Evolutionary conservation across 345 rosid species (phyloP), one percentile per base, ranked within the genome.

Genomic region (Aurinia saxatilis): DNA sequence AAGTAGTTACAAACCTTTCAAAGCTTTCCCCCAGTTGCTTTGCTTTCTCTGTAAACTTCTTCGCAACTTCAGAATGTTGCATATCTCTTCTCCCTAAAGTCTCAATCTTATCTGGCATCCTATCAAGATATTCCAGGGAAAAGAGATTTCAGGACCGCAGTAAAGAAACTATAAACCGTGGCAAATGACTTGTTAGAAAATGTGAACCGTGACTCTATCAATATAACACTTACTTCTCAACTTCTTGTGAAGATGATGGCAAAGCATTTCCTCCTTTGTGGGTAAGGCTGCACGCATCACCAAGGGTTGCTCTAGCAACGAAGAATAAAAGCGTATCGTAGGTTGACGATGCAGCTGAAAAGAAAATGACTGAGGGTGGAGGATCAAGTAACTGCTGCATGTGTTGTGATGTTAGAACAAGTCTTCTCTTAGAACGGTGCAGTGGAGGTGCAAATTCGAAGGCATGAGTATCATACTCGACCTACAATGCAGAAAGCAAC

Each of bases 361-460:
- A 71, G 48, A 86, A 69, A 57, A 79, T 39, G 60, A 79, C 67
- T 15, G 77, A 67, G 31, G 79, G 76, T 23, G 88, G 74, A 50
- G 91, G 81, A 33, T 29, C 68, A 73, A 86, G 47, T 33, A 90
- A 67, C 50, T 77, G 79, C 68, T 86, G 95, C 84, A 81, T 80
- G 52, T 84, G 90, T 64, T 82, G 85, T 45, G 82, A 80, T 14
- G 90, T 75, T 71, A 73, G 40, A 50, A 84, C 51, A 56, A 86
- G 81, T 71, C 97, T 84, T 75, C 84, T 78, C 80, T 78, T 90
- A 56, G 87, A 60, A 63, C 75, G 82, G 52, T 60, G 54, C 55
- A 45, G 14, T 25, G 77, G 85, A 11, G 42, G 72, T 40, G 73
- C 60, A 53, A 70, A 78, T 48, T 74, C 81, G 45, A 73, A 49